Evolutionary conservation across 192 early-diverging fungal genomes (phyloP), one percentile per base, ranked within the genome.

Genomic region (Mortierella hygrophila): DNA sequence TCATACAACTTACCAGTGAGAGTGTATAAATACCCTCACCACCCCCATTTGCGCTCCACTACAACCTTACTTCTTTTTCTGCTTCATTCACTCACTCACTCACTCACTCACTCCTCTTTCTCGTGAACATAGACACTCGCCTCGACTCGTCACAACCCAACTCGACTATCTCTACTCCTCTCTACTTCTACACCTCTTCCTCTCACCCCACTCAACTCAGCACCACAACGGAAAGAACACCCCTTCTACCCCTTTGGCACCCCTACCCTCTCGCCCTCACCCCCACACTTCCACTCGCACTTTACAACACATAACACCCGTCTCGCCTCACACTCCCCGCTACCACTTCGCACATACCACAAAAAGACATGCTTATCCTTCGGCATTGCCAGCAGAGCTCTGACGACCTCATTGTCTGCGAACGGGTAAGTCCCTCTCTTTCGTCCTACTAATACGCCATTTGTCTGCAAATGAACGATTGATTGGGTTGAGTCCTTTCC

Each of bases 331-430:
- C 11, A 11, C 44, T 1, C 42, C 42, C 42, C 11, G 10, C 11
- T 13, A 13, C 38, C 4, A 46, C 44, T 46, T 5, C 11, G 8
- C 72, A 46, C 69, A 8, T 47, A 42, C 23, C 54, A 23, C 21
- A 37, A 69, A 35, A n/a, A 42, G 37, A 72, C 54, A 92, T 92
- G 90, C 82, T 93, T 75, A 76, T 90, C 38, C 84, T 90, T 52
- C 77, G 82, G 65, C 82, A 91, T 70, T 92, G 91, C 65, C 69
- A 69, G 74, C 91, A 94, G 72, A 86, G 87, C 72, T 77, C 89
- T 15, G 89, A 91, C 32, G 92, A 94, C 82, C 88, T 95, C 49
- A 88, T 91, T 54, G 89, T 78, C 11, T 89, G 90, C 47, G 95
- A 95, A 84, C 42, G 85, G 55, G 91, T 92, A 89, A 84, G 89